Conservation (phyloP, 2,329 filamentous ascomycete genomes). For the Sarocladium strictum region DNA sequence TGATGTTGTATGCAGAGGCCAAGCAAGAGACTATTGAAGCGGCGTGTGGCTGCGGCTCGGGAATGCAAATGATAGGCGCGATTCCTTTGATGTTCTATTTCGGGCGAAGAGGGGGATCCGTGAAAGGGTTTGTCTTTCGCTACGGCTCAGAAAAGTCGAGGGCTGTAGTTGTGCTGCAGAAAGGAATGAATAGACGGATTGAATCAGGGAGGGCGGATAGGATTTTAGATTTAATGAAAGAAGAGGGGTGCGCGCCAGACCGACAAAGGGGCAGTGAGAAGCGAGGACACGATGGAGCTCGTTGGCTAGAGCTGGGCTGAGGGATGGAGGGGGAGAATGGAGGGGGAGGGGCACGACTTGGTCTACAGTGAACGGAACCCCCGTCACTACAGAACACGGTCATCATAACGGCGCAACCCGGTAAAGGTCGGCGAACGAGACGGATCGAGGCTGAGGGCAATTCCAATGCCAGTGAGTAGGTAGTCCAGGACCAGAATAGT, state of each 20-base stretch:
- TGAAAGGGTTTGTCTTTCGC: too few relatives aligned
- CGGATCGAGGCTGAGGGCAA: neutral
- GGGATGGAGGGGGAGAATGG: neutral
- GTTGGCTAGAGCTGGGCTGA: neutral
- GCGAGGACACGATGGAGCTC: neutral
- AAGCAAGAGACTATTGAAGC: neutral
- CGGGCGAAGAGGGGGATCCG: neutral
- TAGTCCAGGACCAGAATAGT: neutral
- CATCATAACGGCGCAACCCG: neutral
- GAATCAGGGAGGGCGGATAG: neutral
- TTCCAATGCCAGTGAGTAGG: neutral
- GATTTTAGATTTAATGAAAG: neutral
- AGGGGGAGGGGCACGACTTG: neutral
- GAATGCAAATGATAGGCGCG: neutral
- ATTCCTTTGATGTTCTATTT: neutral
- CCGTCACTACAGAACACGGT: neutral
- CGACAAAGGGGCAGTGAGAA: neutral
- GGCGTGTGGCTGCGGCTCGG: neutral
- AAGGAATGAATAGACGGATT: neutral
- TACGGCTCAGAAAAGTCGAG: too few relatives aligned
- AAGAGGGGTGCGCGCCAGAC: neutral
- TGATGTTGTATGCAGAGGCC: constrained; percentile 15
- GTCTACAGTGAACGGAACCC: neutral
- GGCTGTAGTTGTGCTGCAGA: neutral
- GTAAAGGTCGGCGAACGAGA: neutral